Evolutionary conservation across 2,329 filamentous ascomycete genomes (phyloP), one percentile per base, ranked within the genome.

Genomic region (Nothopassalora personata): DNA sequence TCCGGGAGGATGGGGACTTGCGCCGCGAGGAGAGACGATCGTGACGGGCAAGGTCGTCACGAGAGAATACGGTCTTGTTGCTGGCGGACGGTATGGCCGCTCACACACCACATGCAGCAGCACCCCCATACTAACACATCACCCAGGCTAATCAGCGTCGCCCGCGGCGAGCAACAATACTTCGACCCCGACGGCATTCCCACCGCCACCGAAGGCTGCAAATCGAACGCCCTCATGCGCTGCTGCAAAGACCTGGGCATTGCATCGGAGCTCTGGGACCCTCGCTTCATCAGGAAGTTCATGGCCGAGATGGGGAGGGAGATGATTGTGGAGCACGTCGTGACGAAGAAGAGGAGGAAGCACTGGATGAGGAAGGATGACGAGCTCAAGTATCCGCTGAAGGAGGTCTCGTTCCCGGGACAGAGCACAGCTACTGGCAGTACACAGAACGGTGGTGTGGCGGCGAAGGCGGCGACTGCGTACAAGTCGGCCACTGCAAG

Each of bases 161-260:
- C 94, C 0, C 89, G 94, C 66, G 94, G 94, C 72, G 94, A 97
- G 76, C 93, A 96, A 79, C 85, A 89, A 66, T 99, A 95, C 77
- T 99, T 97, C 77, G 85, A 84, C 67, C 83, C 90, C 34, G 92
- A 97, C 67, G 88, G 89, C 57, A 91, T 99, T 64, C 91, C 94
- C 28, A 96, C 92, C 1, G 92, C 94, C 8, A 92, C 92, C 60
- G 94, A 99, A 77, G 94, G 94, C 55, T 96, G 91, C 82, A 97
- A 97, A 77, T 96, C 91, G 63, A 99, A 99, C 73, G 94, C 94
- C 11, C 81, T 99, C 66, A 95, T 97, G 86, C 89, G 94, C 59
- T 97, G 93, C 82, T 97, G 94, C 81, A 99, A 99, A 79, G 94
- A 99, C 74, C 79, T 99, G 33, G 94, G 94, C 36, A 89, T 99